A percentile compares a stretch with the other conserved stretches of the same genome.
These are phyloP conservation scores for Candida nemodendra DNA, from an alignment of 805 yeast species.

Conservation along the genomic window DNA sequence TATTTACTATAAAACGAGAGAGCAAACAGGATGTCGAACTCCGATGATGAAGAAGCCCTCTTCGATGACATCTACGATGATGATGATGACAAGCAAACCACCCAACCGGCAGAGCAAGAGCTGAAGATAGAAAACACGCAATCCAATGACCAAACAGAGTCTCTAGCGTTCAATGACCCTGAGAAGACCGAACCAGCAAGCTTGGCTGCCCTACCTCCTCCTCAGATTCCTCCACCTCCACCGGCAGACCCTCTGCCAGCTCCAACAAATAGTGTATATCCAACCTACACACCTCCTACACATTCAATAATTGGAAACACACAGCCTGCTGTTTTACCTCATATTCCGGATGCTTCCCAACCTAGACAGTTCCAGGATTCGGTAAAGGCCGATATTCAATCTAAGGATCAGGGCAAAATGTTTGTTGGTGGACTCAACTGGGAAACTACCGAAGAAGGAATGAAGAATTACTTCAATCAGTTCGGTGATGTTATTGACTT, in stretches of 20 bases:
- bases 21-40: conserved; percentile 47
- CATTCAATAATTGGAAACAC: too few species aligned
- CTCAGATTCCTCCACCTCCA: conserved; percentile 10
- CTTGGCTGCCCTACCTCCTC: conserved; percentile 11
- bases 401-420: conserved; percentile 83
- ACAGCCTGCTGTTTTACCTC: conserved; percentile 4
- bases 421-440: conserved; percentile 96
- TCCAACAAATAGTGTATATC: conserved; percentile 21
- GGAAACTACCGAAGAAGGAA: conserved; percentile 92
- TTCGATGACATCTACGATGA: conserved; percentile 82
- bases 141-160: conserved; percentile 6
- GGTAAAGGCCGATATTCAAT: conserved; percentile 48
- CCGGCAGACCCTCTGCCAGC: conserved; percentile 13
- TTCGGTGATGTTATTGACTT: conserved; percentile 87
- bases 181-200: conserved; percentile 6
- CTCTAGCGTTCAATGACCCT: conserved; percentile 4
- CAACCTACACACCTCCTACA: conserved; percentile 21
- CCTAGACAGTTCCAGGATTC: conserved; percentile 24
- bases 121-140: conserved; percentile 4
- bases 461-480: conserved; percentile 78
- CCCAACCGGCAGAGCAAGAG: conserved; percentile 11
- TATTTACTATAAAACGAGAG: conserved; percentile 1
- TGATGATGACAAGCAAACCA: conserved; percentile 30
- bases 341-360: conserved; percentile 12
- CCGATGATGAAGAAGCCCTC: conserved; percentile 91